Evolutionary conservation across 2,329 filamentous ascomycete genomes (phyloP), one percentile per base, ranked within the genome.

Genomic region (Xylariaceae sp.): DNA sequence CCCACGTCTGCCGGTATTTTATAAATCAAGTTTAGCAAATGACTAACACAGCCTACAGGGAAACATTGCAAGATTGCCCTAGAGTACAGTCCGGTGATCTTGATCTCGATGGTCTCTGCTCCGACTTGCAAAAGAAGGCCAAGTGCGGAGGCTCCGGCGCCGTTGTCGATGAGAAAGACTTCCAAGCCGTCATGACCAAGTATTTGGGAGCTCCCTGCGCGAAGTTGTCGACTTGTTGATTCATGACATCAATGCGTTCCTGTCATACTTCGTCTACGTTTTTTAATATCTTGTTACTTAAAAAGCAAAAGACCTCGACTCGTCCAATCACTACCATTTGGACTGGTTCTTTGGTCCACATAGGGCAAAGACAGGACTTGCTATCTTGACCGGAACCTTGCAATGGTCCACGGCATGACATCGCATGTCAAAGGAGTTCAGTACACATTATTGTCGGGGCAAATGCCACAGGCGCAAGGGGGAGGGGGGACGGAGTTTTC

Each of bases 111-210:
- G 87, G 88, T 39, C 82, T 99, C 23, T 99, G 94, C 77, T 89
- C 88, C 3, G 92, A 99, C 72, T 84, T 99, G 11, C 90, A 93
- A 65, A 90, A 92, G 73, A 99, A 99, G 78, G 94, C 94, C 59
- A 94, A 93, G 72, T 99, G 94, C 74, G 96, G 92, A 0, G 90
- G 96, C 66, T 88, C 82, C 15, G 93, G 94, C 13, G 90, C 95
- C 10, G 90, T 96, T 15, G 89, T 99, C 23, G 88, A 92, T 63
- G 87, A 96, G 76, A 85, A 85, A 57, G 92, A 97, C 69, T 96
- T 97, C 67, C 89, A 96, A 71, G 84, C 81, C 47, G 88, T 92
- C 55, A 81, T 93, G 76, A 82, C 79, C 62, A 86, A 86, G 71
- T 86, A 85, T 65, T 78, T 85, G 6, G 64, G 62, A 5, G 58